Conservation (phyloP, 2,329 filamentous ascomycete genomes). For the Polytolypa hystricis region DNA sequence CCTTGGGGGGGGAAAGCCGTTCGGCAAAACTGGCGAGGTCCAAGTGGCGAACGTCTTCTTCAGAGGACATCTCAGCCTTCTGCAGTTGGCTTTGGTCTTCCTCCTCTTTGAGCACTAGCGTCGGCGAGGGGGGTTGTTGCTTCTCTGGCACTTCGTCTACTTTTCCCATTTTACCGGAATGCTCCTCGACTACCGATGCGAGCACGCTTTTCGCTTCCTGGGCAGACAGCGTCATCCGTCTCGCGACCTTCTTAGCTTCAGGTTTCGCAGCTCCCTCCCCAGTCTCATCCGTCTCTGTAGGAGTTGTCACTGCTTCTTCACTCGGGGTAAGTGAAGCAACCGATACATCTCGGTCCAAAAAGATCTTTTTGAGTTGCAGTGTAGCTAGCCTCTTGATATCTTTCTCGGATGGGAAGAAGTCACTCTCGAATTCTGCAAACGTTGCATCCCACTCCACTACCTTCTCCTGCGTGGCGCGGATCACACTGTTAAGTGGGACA, state of each 20-base stretch:
- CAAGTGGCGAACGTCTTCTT: constrained; percentile 49
- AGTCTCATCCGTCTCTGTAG: constrained; percentile 26
- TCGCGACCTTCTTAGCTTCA: constrained; percentile 22
- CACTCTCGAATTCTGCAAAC: constrained; percentile 81
- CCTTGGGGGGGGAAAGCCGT: constrained; percentile 8
- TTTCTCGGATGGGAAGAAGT: constrained; percentile 89
- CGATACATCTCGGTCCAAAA: constrained; percentile 74
- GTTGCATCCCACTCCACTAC: constrained; percentile 86
- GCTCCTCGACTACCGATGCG: constrained; percentile 54
- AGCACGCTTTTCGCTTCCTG: constrained; percentile 56
- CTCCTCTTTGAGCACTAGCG: constrained; percentile 10
- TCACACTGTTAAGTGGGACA: constrained; percentile 79
- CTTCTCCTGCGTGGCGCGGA: constrained; percentile 84
- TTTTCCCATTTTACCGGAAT: constrained; percentile 33
- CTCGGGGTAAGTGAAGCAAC: constrained; percentile 60
- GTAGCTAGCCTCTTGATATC: constrained; percentile 88
- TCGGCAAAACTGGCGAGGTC: constrained; percentile 42
- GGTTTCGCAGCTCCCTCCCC: constrained; percentile 17
- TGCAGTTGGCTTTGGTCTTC: constrained; percentile 13
- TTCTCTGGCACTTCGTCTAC: constrained; percentile 8
- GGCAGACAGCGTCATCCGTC: constrained; percentile 40
- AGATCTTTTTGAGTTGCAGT: constrained; percentile 87
- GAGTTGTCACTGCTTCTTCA: constrained; percentile 51
- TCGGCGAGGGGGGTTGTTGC: neutral
- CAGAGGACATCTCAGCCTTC: constrained; percentile 22